Conservation (phyloP, 495 filamentous ascomycete genomes). For the Extremus antarcticus region DNA sequence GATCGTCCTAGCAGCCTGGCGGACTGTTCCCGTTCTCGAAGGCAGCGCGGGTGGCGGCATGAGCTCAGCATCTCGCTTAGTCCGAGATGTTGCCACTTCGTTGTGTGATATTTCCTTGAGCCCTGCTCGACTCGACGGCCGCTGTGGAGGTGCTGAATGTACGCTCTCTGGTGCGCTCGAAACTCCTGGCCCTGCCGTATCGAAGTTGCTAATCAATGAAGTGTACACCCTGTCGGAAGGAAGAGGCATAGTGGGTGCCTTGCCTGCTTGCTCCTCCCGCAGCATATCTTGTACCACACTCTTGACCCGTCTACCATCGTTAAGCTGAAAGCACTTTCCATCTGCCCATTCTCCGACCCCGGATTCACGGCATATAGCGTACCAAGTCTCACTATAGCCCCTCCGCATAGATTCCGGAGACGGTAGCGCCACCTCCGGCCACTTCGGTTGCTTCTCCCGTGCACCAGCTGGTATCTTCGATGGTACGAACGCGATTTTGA, state of each 20-base stretch:
- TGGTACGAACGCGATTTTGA: slow-evolving; percentile 32
- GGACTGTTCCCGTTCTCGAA: slow-evolving; percentile 7
- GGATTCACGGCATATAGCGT: slow-evolving; percentile 29
- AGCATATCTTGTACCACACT: slow-evolving; percentile 30
- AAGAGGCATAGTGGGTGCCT: slow-evolving; percentile 31
- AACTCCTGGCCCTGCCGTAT: not conserved
- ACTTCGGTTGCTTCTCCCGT: slow-evolving; percentile 26
- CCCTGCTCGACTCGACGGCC: slow-evolving; percentile 3
- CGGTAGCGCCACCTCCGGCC: slow-evolving; percentile 28
- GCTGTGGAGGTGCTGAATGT: no score
- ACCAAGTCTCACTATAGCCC: slow-evolving; percentile 34
- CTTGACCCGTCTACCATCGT: slow-evolving; percentile 26
- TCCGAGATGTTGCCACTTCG: slow-evolving; percentile 10
- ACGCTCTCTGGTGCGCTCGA: not conserved
- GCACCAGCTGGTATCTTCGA: slow-evolving; percentile 23
- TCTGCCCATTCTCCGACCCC: slow-evolving; percentile 32
- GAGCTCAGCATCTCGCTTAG: slow-evolving; percentile 12
- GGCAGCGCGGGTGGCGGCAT: slow-evolving; percentile 17
- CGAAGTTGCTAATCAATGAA: slow-evolving; percentile 11
- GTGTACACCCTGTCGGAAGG: slow-evolving; percentile 29
- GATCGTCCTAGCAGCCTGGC: slow-evolving; percentile 13
- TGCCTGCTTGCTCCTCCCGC: slow-evolving; percentile 27
- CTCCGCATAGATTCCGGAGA: slow-evolving; percentile 24
- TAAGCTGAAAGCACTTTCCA: slow-evolving; percentile 28
- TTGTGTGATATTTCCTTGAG: slow-evolving; percentile 18